Evolutionary conservation across 805 yeast species (phyloP).

Genomic region (Scheffersomyces lignosus): DNA sequence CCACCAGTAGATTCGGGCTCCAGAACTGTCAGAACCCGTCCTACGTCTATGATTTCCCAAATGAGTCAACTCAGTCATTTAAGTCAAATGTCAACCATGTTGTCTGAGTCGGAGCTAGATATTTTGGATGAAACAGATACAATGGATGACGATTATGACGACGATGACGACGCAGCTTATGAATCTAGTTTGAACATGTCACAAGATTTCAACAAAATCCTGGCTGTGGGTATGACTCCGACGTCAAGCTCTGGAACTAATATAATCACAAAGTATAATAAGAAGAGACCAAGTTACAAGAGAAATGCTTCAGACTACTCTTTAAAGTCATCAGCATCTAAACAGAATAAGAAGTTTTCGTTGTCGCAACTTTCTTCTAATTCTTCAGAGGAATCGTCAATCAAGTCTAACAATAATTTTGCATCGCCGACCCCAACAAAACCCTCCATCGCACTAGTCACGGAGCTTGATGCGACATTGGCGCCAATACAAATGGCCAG

Average conservation of each 20-base stretch:
- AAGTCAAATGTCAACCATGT: slow-evolving; percentile 42
- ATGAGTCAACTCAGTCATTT: slow-evolving; percentile 39
- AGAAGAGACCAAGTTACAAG: slow-evolving; percentile 31
- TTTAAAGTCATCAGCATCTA: slow-evolving; percentile 29
- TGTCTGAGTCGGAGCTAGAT: slow-evolving; percentile 44
- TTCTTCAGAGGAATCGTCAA: slow-evolving; percentile 36
- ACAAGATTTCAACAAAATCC: slow-evolving; percentile 21
- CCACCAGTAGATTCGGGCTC: background rate
- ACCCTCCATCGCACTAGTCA: slow-evolving; percentile 3
- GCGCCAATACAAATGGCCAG: slow-evolving; percentile 5
- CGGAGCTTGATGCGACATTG: slow-evolving; percentile 4
- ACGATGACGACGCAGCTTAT: slow-evolving; percentile 36
- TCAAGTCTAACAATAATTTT: slow-evolving; percentile 11
- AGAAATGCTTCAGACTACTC: slow-evolving; percentile 40
- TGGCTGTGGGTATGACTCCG: slow-evolving; percentile 13
- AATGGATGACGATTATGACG: slow-evolving; percentile 34
- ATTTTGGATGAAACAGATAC: slow-evolving; percentile 40
- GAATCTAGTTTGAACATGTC: slow-evolving; percentile 40
- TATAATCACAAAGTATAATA: slow-evolving; percentile 2
- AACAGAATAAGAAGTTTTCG: slow-evolving; percentile 25
- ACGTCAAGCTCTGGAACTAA: slow-evolving; percentile 4
- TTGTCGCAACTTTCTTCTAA: slow-evolving; percentile 36
- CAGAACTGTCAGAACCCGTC: slow-evolving; percentile 25
- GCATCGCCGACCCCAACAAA: slow-evolving; percentile 8
- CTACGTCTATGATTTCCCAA: slow-evolving; percentile 42